These are phyloP conservation scores for Fraxinus albicans DNA, from an alignment of 305 asterid genomes.

Conservation along the genomic window DNA sequence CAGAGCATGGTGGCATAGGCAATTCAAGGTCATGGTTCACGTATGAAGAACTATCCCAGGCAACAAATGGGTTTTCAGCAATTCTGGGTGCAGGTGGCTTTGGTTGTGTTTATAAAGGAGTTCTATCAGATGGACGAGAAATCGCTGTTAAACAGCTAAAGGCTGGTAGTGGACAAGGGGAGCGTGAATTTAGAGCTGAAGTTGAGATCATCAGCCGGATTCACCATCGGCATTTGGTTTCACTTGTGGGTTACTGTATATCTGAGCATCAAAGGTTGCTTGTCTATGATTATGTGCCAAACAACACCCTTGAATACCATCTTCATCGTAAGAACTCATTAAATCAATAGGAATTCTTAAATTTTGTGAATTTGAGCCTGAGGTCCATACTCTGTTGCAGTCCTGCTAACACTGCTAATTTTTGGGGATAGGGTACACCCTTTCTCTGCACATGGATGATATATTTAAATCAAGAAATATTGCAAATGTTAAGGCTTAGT, in stretches of 20 bases:
- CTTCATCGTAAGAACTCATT: conserved; percentile 60
- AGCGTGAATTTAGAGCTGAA: conserved; percentile 88
- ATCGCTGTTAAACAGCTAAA: conserved; percentile 88
- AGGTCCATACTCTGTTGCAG: conserved; percentile 1
- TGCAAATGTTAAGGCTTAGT: background rate
- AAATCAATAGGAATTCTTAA: background rate
- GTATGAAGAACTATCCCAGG: conserved; percentile 64
- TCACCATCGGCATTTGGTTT: conserved; percentile 85
- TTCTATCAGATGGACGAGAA: conserved; percentile 64
- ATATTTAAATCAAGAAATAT: background rate
- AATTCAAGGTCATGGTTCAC: conserved; percentile 74
- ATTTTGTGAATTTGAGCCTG: background rate
- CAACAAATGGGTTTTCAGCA: conserved; percentile 59
- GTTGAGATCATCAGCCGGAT: conserved; percentile 86
- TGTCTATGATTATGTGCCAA: conserved; percentile 79
- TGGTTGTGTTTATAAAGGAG: conserved; percentile 83
- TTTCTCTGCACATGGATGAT: background rate
- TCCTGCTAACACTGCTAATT: conserved; percentile 1
- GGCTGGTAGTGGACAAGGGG: conserved; percentile 90
- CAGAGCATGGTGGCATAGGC: conserved; percentile 62
- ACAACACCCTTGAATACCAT: conserved; percentile 76
- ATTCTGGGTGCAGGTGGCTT: conserved; percentile 90
- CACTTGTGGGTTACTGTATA: conserved; percentile 86
- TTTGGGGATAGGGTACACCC: conserved; percentile 12
- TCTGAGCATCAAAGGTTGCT: conserved; percentile 71